Evolutionary conservation across 805 yeast genomes (phyloP), one percentile per base, ranked within the genome.

Genomic region (Tetrapisispora fleetii): DNA sequence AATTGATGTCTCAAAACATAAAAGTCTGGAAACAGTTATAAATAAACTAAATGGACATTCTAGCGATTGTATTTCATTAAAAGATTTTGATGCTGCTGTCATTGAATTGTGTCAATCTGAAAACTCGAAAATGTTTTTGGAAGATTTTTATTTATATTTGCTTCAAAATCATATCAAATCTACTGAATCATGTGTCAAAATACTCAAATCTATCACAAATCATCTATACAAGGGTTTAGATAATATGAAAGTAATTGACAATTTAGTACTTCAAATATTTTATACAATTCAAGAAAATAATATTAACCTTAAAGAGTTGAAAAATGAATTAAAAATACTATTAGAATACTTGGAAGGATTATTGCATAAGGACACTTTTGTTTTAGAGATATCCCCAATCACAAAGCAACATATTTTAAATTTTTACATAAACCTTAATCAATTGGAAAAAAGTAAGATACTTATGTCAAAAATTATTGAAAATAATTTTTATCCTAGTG

Each of bases 141-240:
- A 18, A 60, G 82, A 56, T 60, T 67, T 58, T 11, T 63, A 57
- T 40, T 50, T 54, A 37, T 62, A 52, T 45, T 28, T 60, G 19
- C 49, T 61, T 42, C 63, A 61, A 19, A 56, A 54, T 32, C 51
- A 54, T 42, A 52, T 53, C 22, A 51, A 50, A 21, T 49, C 59
- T 14, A 33, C 32, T 4, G 46, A 45, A 14, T 49, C 54, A 28
- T 44, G 58, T 2, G 32, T 42, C 9, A 43, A 56, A 8, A 45
- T 57, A 11, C 48, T 54, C 4, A 48, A 54, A 5, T 56, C 64
- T 1, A 52, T 60, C 3, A 45, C 40, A 14, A 37, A 46, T 10
- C 60, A 57, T 40, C 37, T 61, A 32, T 47, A 46, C n/a, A 39
- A 46, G 13, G 51, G 52, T 32, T 56, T 58, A 33, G 59, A 55